Evolutionary conservation across 805 yeast species (phyloP).

Genomic region (Candida loeiensis): DNA sequence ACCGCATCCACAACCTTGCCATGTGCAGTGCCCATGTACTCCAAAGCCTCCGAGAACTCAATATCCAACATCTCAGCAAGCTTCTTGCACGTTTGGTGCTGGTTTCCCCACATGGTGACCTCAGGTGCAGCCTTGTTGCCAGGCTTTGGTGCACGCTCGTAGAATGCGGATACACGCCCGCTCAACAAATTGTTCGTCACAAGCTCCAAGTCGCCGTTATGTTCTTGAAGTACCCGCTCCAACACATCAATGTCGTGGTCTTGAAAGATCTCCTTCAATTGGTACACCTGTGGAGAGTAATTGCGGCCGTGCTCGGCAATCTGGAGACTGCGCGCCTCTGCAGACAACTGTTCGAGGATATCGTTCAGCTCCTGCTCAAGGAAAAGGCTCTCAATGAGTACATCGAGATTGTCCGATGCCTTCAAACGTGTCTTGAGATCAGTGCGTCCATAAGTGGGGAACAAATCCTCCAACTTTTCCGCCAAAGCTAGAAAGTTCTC

Average conservation of each 20-base stretch:
- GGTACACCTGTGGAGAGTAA: conserved; percentile 17
- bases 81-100: conserved; percentile 14
- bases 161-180: conserved; percentile 6
- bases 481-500: conserved; percentile 13
- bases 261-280: conserved; percentile 46
- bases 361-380: conserved; percentile 14
- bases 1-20: conserved; percentile 30
- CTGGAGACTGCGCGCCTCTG: conserved; percentile 6
- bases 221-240: conserved; percentile 23
- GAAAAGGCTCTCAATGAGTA: conserved; percentile 24
- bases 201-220: conserved; percentile 27
- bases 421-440: conserved; percentile 26
- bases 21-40: conserved; percentile 25
- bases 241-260: conserved; percentile 28
- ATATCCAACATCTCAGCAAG: conserved; percentile 20
- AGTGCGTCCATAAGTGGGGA: conserved; percentile 23
- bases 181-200: conserved; percentile 19
- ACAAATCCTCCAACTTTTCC: conserved; percentile 25
- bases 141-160: background rate
- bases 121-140: conserved; percentile 7
- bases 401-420: conserved; percentile 20
- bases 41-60: conserved; percentile 12
- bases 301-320: conserved; percentile 2
- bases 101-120: conserved; percentile 11
- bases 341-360: conserved; percentile 8